phyloP scores from a whole-genome alignment of 129 eudicot genomes.

The Arctium lappa region DNA sequence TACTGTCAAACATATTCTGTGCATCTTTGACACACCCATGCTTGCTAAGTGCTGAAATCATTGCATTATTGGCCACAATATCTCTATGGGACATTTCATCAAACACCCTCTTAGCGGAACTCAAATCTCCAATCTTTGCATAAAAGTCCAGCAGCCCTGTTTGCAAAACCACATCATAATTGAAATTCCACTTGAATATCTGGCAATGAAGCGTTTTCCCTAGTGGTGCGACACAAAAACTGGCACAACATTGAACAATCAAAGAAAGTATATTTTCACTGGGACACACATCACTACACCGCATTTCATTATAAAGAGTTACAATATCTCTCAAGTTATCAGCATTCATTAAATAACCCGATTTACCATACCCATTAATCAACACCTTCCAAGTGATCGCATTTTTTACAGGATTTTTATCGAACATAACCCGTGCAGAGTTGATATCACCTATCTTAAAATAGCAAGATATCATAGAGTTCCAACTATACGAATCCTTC shows the following conservation, averaged over 20 bases:
- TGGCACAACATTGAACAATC: constrained; percentile 40
- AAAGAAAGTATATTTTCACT: constrained; percentile 26
- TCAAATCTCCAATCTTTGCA: constrained; percentile 42
- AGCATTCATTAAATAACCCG: constrained; percentile 27
- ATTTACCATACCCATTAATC: constrained; percentile 44
- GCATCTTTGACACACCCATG: constrained; percentile 41
- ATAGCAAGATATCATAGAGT: constrained; percentile 46
- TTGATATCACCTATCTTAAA: constrained; percentile 37
- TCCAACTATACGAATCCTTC: constrained; percentile 46
- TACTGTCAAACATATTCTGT: constrained; percentile 32
- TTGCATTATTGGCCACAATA: constrained; percentile 49
- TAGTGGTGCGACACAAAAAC: constrained; percentile 5
- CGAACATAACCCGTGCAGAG: constrained; percentile 39
- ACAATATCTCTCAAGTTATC: constrained; percentile 32
- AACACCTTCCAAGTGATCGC: constrained; percentile 42
- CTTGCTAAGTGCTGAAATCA: constrained; percentile 55
- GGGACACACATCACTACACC: constrained; percentile 27
- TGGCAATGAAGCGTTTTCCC: constrained; percentile 45
- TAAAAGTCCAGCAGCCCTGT: constrained; percentile 63
- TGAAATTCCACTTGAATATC: constrained; percentile 34
- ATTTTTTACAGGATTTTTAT: constrained; percentile 43
- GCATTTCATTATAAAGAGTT: constrained; percentile 35
- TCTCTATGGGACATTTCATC: constrained; percentile 40
- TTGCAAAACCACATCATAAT: constrained; percentile 39
- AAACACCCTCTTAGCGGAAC: constrained; percentile 42